A percentile compares a stretch with the other conserved stretches of the same genome.
These are phyloP conservation scores for Neospermospora avenae DNA, from an alignment of 2,329 filamentous ascomycete species.

Conservation along the genomic window DNA sequence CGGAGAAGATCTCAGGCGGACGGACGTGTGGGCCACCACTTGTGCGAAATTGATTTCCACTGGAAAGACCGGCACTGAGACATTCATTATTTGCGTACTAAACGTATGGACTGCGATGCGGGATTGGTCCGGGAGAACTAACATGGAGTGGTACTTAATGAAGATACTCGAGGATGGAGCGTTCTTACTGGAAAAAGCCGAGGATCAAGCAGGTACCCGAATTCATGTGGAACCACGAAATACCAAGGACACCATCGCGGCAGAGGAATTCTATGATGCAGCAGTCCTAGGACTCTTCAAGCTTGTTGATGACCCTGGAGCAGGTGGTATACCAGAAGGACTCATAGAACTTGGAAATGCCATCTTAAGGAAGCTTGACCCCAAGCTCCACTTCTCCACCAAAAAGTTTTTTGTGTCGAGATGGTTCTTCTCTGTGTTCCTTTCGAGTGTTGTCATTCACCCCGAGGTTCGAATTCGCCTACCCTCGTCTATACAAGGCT, in stretches of 20 bases:
- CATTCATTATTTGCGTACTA: constrained; percentile 78
- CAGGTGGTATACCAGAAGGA: constrained; percentile 81
- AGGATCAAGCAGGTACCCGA: constrained; percentile 70
- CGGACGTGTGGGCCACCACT: constrained; percentile 83
- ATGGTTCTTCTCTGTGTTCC: constrained; percentile 88
- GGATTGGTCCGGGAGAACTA: constrained; percentile 84
- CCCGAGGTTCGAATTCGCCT: constrained; percentile 63
- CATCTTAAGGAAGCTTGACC: constrained; percentile 73
- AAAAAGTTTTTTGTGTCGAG: constrained; percentile 82
- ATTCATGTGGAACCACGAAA: constrained; percentile 71
- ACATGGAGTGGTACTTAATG: constrained; percentile 93
- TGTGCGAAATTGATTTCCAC: constrained; percentile 80
- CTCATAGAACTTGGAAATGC: constrained; percentile 82
- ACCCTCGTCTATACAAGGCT: constrained; percentile 15
- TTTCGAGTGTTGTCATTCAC: constrained; percentile 79
- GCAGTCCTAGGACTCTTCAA: constrained; percentile 80
- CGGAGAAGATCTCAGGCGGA: constrained; percentile 73
- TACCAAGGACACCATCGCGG: constrained; percentile 74
- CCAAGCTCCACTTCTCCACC: constrained; percentile 68
- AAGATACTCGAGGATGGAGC: constrained; percentile 89
- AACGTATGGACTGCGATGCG: constrained; percentile 85
- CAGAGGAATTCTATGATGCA: constrained; percentile 83
- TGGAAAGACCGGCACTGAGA: constrained; percentile 71
- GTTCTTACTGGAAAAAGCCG: constrained; percentile 82
- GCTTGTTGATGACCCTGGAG: constrained; percentile 79